Evolutionary conservation across 1,139 yeast genomes (phyloP), one percentile per base, ranked within the genome.

Genomic region (Yamadazyma spencermartinsiae): DNA sequence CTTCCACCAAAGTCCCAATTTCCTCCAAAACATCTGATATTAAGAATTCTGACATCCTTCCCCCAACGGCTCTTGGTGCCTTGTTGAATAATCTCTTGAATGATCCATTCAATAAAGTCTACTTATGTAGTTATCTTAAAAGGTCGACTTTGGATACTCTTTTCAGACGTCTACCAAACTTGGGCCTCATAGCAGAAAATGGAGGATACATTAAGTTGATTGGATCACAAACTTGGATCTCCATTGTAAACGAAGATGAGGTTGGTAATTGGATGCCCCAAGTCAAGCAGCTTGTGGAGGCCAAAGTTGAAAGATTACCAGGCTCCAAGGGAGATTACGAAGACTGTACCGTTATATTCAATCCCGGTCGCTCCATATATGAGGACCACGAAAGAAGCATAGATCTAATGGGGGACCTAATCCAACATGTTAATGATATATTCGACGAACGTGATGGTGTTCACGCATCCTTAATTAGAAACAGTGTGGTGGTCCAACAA

Each of bases 171-270:
- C 74, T 80, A 10, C 80, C 84, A 1, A 77, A 76, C 31, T 56
- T 90, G 25, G 98, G 98, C 0, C 67, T 90, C 37, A 80, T 90
- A 48, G 95, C 96, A 1, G 98, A 90, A 59, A 82, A 85, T 55
- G 98, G 98, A 27, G 95, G 89, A 2, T 82, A 69, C 48, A 75
- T 85, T 21, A 80, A 76, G 53, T 54, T 83, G 18, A 72, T 79
- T 21, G 74, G 74, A 2, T 60, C 69, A 9, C 67, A 69, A 19
- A 64, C 67, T 12, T 90, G 97, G 97, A 63, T 78, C 25, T 72
- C 86, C 2, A 66, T 86, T 32, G 77, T 78, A 16, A 79, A 80
- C 40, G 74, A 74, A 40, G 57, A 60, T 2, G 78, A 75, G 39
- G 62, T 73, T 45, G 58, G 65, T 25, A 60, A 62, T 8, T 87